These are phyloP conservation scores for Jimgerdemannia lactiflua DNA, from an alignment of 192 early-diverging fungal species.

Conservation along the genomic window DNA sequence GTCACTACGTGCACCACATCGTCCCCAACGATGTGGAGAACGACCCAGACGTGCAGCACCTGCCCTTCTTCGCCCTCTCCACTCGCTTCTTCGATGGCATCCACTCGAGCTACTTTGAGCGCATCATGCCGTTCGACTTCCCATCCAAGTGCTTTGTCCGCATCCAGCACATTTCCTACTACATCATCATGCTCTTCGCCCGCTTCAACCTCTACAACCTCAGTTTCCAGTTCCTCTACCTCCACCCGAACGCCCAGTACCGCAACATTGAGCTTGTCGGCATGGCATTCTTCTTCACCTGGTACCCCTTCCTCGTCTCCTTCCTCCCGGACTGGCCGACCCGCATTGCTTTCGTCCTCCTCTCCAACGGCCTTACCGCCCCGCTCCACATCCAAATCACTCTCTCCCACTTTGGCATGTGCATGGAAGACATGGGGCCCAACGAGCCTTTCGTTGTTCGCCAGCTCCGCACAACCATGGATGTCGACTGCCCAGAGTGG, in stretches of 20 bases:
- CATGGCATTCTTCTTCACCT: slow-evolving; percentile 73
- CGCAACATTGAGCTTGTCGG: slow-evolving; percentile 73
- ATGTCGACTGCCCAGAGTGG: slow-evolving; percentile 91
- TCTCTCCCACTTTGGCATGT: slow-evolving; percentile 96
- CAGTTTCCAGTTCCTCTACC: slow-evolving; percentile 66
- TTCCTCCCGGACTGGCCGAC: slow-evolving; percentile 64
- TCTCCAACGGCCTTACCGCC: slow-evolving; percentile 81
- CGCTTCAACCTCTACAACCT: slow-evolving; percentile 88
- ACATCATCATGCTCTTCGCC: slow-evolving; percentile 84
- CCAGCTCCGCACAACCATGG: slow-evolving; percentile 92
- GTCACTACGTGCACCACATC: slow-evolving; percentile 97
- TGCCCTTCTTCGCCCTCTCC: slow-evolving; percentile 93
- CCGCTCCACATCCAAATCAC: slow-evolving; percentile 96
- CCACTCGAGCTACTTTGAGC: slow-evolving; percentile 89
- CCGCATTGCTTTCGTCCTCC: slow-evolving; percentile 63
- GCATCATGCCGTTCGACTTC: slow-evolving; percentile 77
- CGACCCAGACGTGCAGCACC: slow-evolving; percentile 97
- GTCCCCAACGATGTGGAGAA: slow-evolving; percentile 92
- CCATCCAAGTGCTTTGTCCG: slow-evolving; percentile 73
- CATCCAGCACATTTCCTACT: slow-evolving; percentile 85
- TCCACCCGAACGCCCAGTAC: slow-evolving; percentile 64
- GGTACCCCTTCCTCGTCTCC: slow-evolving; percentile 73
- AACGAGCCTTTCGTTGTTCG: slow-evolving; percentile 82
- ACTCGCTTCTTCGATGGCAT: slow-evolving; percentile 74
- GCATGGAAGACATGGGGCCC: slow-evolving; percentile 64